Evolutionary conservation across 805 yeast genomes (phyloP).

Genomic region (Saccharomycopsis oosterbeekiorum): DNA sequence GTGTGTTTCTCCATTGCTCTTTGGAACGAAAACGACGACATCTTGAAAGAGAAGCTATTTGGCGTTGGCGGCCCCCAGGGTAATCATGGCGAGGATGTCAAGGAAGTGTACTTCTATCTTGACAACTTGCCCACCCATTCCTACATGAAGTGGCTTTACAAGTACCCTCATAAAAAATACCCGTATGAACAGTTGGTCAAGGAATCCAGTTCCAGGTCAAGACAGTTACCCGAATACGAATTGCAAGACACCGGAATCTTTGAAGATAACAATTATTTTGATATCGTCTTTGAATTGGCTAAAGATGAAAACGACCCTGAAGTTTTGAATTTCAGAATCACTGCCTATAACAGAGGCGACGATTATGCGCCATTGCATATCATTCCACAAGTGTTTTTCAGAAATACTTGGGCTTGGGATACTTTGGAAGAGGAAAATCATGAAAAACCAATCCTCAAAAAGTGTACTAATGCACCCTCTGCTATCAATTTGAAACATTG

Average conservation of each 20-base stretch:
- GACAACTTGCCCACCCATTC: conserved; percentile 93
- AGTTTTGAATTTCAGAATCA: conserved; percentile 70
- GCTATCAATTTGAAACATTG: conserved; percentile 53
- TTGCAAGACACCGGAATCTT: conserved; percentile 71
- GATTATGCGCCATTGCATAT: conserved; percentile 84
- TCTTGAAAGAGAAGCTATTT: conserved; percentile 75
- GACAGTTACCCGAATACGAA: conserved; percentile 69
- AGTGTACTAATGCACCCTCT: conserved; percentile 30
- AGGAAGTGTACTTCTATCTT: conserved; percentile 72
- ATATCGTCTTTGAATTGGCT: conserved; percentile 83
- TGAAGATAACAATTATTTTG: conserved; percentile 60
- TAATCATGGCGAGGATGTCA: conserved; percentile 93
- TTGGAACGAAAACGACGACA: conserved; percentile 85
- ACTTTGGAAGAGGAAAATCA: conserved; percentile 36
- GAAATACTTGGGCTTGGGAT: conserved; percentile 96
- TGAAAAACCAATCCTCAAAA: conserved; percentile 40
- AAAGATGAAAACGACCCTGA: conserved; percentile 74
- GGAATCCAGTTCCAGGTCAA: conserved; percentile 55
- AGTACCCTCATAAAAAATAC: conserved; percentile 79
- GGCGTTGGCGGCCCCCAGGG: conserved; percentile 92
- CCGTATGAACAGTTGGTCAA: conserved; percentile 71
- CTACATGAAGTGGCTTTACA: conserved; percentile 83
- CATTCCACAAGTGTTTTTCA: conserved; percentile 71
- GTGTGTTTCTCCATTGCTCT: conserved; percentile 72
- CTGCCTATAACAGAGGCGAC: conserved; percentile 77